Percentiles rank a stretch among this genome's conserved stretches.
Evolutionary conservation across 768 basidiomycete genomes (phyloP).

Genomic region (Guyanaporus albipodus): DNA sequence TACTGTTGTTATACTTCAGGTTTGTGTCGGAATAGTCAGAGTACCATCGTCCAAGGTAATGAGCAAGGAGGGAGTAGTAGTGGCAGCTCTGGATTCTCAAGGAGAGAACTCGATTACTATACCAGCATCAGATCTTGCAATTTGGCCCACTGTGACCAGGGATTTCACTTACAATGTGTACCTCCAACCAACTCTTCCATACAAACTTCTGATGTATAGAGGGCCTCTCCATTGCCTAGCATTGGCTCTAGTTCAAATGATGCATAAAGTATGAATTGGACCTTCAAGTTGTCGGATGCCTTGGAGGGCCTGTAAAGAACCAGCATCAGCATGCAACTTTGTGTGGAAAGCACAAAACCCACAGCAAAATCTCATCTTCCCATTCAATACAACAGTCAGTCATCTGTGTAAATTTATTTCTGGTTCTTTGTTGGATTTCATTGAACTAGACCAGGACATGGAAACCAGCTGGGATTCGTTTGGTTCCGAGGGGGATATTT

Average conservation of each 20-base stretch:
- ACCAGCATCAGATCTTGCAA: not conserved
- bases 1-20: not conserved
- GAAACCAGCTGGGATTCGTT: no score
- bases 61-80: not conserved
- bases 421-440: no score
- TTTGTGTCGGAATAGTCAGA: no score
- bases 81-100: not conserved
- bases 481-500: no score
- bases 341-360: not conserved
- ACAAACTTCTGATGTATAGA: not conserved
- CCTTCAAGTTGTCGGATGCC: not conserved
- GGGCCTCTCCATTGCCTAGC: not conserved
- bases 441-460: no score
- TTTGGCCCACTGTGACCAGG: not conserved
- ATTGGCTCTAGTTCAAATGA: not conserved
- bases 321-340: not conserved
- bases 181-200: not conserved
- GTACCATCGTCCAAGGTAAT: not conserved
- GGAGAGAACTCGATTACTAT: not conserved
- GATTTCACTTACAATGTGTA: not conserved
- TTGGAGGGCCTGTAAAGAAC: not conserved
- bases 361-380: not conserved
- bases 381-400: no score
- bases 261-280: not conserved
- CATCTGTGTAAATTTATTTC: no score